Evolutionary conservation across 192 early-diverging fungal species (phyloP).

Genomic region (Phycomyces nitens): DNA sequence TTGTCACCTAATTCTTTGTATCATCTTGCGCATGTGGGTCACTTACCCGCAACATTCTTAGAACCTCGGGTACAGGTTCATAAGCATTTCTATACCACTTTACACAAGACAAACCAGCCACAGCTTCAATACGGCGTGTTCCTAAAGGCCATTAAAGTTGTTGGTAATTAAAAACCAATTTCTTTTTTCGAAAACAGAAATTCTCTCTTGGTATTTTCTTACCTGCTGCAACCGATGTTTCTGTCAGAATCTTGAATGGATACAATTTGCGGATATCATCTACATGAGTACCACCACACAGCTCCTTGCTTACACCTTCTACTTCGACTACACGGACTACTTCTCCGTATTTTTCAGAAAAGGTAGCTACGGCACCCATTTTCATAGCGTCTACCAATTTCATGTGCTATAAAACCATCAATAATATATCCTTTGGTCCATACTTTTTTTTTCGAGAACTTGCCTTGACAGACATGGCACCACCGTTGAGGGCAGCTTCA

Average conservation of each 20-base stretch:
- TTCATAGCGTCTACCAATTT: conserved; percentile 47
- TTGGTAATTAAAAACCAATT: neutral
- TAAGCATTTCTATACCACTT: conserved; percentile 44
- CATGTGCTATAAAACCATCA: conserved; percentile 27
- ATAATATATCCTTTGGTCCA: neutral
- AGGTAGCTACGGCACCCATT: conserved; percentile 47
- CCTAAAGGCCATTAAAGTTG: conserved; percentile 21
- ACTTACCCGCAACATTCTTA: conserved; percentile 35
- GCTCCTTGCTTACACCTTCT: conserved; percentile 46
- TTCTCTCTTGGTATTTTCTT: no score
- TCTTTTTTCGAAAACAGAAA: no score
- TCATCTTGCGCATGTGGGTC: conserved; percentile 20
- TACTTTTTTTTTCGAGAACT: neutral
- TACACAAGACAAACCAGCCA: conserved; percentile 43
- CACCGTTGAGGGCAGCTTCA: conserved; percentile 32
- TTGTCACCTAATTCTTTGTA: neutral
- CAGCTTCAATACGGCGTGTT: conserved; percentile 58
- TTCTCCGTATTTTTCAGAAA: conserved; percentile 56
- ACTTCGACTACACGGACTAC: conserved; percentile 54
- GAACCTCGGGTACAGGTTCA: conserved; percentile 37
- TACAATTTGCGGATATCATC: conserved; percentile 41
- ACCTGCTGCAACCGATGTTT: conserved; percentile 58
- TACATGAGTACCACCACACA: conserved; percentile 61
- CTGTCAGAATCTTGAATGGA: conserved; percentile 54
- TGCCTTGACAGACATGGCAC: conserved; percentile 24